Evolutionary conservation across 345 rosid genomes (phyloP).

Genomic region (Ceriops tagal): DNA sequence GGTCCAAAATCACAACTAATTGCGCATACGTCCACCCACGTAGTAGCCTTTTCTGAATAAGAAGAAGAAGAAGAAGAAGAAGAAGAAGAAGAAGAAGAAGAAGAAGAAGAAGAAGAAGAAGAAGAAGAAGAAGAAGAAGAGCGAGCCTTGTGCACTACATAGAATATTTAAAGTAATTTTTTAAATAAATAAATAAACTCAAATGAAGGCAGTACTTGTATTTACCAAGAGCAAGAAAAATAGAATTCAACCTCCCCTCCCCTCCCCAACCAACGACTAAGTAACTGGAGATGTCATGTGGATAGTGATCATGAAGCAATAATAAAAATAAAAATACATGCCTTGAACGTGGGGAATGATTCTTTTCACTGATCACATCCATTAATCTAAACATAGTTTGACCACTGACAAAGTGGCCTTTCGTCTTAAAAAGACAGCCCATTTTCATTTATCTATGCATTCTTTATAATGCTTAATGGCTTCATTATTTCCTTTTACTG

Average conservation of each 20-base stretch:
- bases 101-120: too few species aligned
- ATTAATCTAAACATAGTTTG: slow-evolving; percentile 3
- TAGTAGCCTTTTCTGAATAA: background rate
- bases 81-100: too few species aligned
- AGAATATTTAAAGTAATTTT: slow-evolving; percentile 13
- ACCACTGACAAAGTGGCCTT: background rate
- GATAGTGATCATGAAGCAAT: slow-evolving; percentile 25
- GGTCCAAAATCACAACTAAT: too few species aligned
- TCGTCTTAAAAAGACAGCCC: background rate
- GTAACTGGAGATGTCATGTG: slow-evolving; percentile 25
- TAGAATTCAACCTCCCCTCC: background rate
- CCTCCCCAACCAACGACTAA: background rate
- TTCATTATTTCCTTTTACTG: slow-evolving; percentile 6
- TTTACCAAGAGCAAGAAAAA: background rate
- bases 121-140: too few species aligned
- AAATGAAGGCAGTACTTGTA: slow-evolving; percentile 17
- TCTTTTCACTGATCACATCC: background rate
- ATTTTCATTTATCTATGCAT: too few species aligned
- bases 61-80: too few species aligned
- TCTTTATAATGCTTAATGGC: background rate
- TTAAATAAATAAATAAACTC: background rate
- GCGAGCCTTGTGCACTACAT: background rate
- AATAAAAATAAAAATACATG: slow-evolving; percentile 12
- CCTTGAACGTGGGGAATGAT: slow-evolving; percentile 2
- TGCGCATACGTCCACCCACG: background rate